A percentile compares a stretch with the other conserved stretches of the same genome.
Conservation (phyloP, 805 yeast species). For the Yamadazyma tumulicola region DNA sequence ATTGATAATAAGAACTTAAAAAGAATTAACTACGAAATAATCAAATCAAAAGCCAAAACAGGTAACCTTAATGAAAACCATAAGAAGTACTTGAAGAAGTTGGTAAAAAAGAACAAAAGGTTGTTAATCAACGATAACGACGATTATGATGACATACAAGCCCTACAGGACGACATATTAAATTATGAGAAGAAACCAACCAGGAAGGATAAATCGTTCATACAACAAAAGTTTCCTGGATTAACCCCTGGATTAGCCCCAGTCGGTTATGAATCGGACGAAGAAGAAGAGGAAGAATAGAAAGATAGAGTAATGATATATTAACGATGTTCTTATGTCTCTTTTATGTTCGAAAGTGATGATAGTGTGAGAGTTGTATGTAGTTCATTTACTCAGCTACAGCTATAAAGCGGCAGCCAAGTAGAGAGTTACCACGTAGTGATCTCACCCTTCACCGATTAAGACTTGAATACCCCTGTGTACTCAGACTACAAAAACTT, state of each 20-base stretch:
- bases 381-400: no score
- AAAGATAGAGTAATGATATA: no score
- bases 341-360: no score
- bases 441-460: no score
- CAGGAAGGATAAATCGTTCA: slow-evolving; percentile 27
- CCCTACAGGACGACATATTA: slow-evolving; percentile 30
- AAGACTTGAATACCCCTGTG: no score
- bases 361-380: no score
- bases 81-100: slow-evolving; percentile 34
- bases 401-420: no score
- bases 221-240: slow-evolving; percentile 51
- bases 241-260: slow-evolving; percentile 87
- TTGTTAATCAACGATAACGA: slow-evolving; percentile 18
- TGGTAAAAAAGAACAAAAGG: slow-evolving; percentile 34
- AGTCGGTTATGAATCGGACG: slow-evolving; percentile 53
- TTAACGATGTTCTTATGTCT: no score
- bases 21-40: slow-evolving; percentile 35
- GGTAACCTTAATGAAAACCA: slow-evolving; percentile 27
- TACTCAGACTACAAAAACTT: no score
- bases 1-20: slow-evolving; percentile 31
- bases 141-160: slow-evolving; percentile 23
- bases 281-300: no score
- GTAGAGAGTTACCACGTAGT: no score
- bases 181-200: slow-evolving; percentile 22
- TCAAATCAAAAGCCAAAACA: slow-evolving; percentile 26